phyloP scores from a whole-genome alignment of 1,139 yeast species.

The Taphrina sp. region DNA sequence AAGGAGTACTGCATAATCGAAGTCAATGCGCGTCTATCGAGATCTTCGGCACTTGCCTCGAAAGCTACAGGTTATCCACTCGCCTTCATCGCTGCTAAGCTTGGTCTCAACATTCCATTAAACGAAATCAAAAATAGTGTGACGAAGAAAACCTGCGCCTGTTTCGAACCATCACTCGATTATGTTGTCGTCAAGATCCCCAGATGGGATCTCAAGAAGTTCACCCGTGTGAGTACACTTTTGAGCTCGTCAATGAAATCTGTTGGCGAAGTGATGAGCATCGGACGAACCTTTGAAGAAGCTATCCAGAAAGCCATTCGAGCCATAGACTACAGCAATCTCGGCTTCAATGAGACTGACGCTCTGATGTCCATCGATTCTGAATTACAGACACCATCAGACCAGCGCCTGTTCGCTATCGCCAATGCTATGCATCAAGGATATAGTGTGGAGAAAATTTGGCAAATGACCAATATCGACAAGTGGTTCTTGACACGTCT shows the following conservation, averaged over 20 bases:
- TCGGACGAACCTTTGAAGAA: slow-evolving; percentile 97
- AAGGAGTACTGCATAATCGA: slow-evolving; percentile 96
- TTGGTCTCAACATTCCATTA: slow-evolving; percentile 90
- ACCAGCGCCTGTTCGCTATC: slow-evolving; percentile 92
- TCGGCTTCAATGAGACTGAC: slow-evolving; percentile 87
- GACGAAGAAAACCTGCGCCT: slow-evolving; percentile 91
- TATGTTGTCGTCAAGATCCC: slow-evolving; percentile 98
- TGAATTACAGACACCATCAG: slow-evolving; percentile 92
- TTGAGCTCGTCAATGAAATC: slow-evolving; percentile 96
- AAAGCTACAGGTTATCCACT: slow-evolving; percentile 98
- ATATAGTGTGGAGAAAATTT: slow-evolving; percentile 86
- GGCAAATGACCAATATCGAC: slow-evolving; percentile 90
- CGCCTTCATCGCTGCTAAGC: slow-evolving; percentile 96
- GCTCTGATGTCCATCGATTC: slow-evolving; percentile 84
- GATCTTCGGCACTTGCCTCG: slow-evolving; percentile 97
- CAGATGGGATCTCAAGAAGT: slow-evolving; percentile 97
- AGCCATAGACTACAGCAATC: slow-evolving; percentile 90
- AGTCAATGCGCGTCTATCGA: slow-evolving; percentile 94
- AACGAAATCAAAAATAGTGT: slow-evolving; percentile 91
- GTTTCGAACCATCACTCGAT: slow-evolving; percentile 97
- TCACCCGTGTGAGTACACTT: slow-evolving; percentile 84
- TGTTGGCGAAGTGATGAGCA: slow-evolving; percentile 98
- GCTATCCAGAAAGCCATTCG: slow-evolving; percentile 97
- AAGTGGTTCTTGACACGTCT: slow-evolving; percentile 95
- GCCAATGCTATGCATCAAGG: slow-evolving; percentile 83